These are phyloP conservation scores for Centella asiatica DNA, from an alignment of 129 eudicot genomes.

Conservation along the genomic window DNA sequence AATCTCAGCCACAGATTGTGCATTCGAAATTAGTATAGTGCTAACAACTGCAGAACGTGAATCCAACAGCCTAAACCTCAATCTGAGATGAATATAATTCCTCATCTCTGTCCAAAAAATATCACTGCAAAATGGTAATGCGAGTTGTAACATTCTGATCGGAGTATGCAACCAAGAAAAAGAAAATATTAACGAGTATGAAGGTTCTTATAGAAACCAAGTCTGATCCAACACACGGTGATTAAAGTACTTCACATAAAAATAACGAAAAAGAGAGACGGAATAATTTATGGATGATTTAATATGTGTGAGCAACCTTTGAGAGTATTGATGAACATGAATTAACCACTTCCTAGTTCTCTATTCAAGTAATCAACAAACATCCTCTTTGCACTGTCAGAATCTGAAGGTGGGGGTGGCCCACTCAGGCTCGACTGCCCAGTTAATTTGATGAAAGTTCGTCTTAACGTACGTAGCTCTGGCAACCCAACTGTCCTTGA, in stretches of 20 bases:
- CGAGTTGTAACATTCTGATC: background rate
- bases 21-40: too few relatives aligned
- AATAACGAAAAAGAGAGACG: too few relatives aligned
- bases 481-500: slow-evolving; percentile 73
- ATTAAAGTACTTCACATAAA: background rate
- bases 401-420: slow-evolving; percentile 87
- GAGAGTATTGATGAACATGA: background rate
- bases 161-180: background rate
- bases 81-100: too few relatives aligned
- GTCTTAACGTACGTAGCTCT: slow-evolving; percentile 75
- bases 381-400: slow-evolving; percentile 92
- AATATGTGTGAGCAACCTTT: background rate
- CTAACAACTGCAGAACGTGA: too few relatives aligned
- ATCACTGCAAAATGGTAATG: too few relatives aligned
- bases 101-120: too few relatives aligned
- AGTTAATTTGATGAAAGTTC: slow-evolving; percentile 81
- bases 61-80: too few relatives aligned
- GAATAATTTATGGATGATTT: too few relatives aligned
- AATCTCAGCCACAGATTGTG: too few relatives aligned
- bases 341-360: slow-evolving; percentile 61
- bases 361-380: slow-evolving; percentile 89
- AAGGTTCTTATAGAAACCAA: too few relatives aligned
- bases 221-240: too few relatives aligned
- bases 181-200: too few relatives aligned
- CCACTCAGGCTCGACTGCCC: slow-evolving; percentile 95